A percentile compares a stretch with the other conserved stretches of the same genome.
Evolutionary conservation across 306 rosid genomes (phyloP).

Genomic region (Lathyrus aphaca): DNA sequence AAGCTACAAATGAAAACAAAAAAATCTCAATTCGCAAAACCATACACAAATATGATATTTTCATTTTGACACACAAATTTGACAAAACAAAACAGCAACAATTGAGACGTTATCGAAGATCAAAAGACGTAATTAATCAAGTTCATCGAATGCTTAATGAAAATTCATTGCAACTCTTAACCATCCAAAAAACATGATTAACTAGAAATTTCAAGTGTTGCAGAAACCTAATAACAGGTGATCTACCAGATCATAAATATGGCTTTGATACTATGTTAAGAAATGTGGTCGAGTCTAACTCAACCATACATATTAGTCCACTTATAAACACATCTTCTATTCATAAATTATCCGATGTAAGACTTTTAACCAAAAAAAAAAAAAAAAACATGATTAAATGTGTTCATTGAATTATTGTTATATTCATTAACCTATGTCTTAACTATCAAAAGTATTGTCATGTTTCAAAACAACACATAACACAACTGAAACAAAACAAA

Average conservation of each 20-base stretch:
- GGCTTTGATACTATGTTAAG: too few relatives aligned
- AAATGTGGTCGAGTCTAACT: too few relatives aligned
- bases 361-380: too few relatives aligned
- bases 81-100: not conserved
- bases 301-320: too few relatives aligned
- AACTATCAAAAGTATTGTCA: not conserved
- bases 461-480: not conserved
- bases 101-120: not conserved
- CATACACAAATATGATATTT: not conserved
- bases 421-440: too few relatives aligned
- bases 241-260: too few relatives aligned
- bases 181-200: not conserved
- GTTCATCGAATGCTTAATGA: not conserved
- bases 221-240: too few relatives aligned
- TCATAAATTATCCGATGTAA: too few relatives aligned
- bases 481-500: not conserved
- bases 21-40: not conserved
- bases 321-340: too few relatives aligned
- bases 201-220: not conserved
- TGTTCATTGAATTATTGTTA: too few relatives aligned
- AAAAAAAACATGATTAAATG: too few relatives aligned
- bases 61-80: not conserved
- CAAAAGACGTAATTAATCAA: not conserved
- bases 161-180: not conserved
- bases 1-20: constrained; percentile 53